A percentile compares a stretch with the other conserved stretches of the same genome.
Evolutionary conservation across 192 early-diverging fungal genomes (phyloP).

Genomic region (Backusella psychrophila): DNA sequence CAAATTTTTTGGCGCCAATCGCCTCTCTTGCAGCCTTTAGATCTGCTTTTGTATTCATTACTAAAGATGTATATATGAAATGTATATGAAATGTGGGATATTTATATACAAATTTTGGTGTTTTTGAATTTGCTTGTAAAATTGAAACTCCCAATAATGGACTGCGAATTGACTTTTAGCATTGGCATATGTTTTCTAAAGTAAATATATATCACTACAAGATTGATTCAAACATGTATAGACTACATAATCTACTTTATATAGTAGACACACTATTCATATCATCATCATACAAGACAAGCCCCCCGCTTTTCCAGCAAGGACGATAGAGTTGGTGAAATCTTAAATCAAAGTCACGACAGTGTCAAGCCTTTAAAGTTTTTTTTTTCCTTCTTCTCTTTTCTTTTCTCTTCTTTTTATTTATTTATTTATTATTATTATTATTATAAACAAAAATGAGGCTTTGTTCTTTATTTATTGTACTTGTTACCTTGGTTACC

Average conservation of each 20-base stretch:
- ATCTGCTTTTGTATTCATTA: conserved; percentile 31
- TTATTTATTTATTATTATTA: background rate
- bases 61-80: background rate
- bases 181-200: too few species aligned
- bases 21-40: conserved; percentile 54
- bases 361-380: background rate
- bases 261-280: too few species aligned
- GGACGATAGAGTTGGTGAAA: background rate
- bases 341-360: background rate
- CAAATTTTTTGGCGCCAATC: conserved; percentile 43
- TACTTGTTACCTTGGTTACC: background rate
- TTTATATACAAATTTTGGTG: background rate
- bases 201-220: background rate
- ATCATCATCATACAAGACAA: too few species aligned
- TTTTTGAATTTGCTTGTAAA: background rate
- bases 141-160: background rate
- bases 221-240: background rate
- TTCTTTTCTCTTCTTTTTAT: background rate
- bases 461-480: background rate
- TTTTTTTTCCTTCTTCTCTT: background rate
- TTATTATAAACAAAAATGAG: background rate
- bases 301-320: too few species aligned
- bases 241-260: too few species aligned
- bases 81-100: background rate
- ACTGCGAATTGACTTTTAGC: background rate